These are phyloP conservation scores for Mallotus nudiflorus DNA, from an alignment of 345 rosid genomes.

Conservation along the genomic window DNA sequence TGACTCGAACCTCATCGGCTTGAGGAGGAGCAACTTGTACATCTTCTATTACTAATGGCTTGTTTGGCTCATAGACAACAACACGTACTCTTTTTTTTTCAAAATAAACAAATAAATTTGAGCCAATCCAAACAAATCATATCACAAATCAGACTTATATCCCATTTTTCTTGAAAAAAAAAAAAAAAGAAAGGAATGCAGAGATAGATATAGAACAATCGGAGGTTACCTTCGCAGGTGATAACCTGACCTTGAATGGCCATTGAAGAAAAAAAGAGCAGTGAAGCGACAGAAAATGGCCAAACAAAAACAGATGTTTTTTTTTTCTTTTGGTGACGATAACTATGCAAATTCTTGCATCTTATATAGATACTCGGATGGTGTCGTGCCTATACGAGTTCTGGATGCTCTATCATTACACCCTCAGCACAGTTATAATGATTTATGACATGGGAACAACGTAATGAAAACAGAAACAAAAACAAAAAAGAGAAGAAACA, in stretches of 20 bases:
- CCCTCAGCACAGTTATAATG: too few relatives aligned
- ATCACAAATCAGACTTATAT: not conserved
- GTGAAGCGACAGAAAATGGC: constrained; percentile 6
- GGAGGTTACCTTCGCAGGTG: constrained; percentile 79
- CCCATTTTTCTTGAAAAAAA: not conserved
- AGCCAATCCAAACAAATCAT: constrained; percentile 15
- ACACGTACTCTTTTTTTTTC: constrained; percentile 52
- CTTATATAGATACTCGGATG: too few relatives aligned
- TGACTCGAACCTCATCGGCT: constrained; percentile 91
- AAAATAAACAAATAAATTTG: too few relatives aligned
- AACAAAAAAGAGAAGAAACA: too few relatives aligned
- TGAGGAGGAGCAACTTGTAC: constrained; percentile 96
- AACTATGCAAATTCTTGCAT: too few relatives aligned
- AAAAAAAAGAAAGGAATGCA: not conserved
- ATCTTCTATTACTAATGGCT: constrained; percentile 81
- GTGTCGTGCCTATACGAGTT: too few relatives aligned
- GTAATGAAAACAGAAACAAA: too few relatives aligned
- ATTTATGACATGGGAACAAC: too few relatives aligned
- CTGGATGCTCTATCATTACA: too few relatives aligned
- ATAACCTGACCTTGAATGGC: constrained; percentile 80
- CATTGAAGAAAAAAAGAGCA: constrained; percentile 32
- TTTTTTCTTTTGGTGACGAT: too few relatives aligned
- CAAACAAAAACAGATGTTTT: too few relatives aligned
- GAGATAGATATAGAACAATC: too few relatives aligned
- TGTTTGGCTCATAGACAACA: constrained; percentile 94